Evolutionary conservation across 352 stramenopile species (phyloP).

Genomic region (Pythium phragmitis): DNA sequence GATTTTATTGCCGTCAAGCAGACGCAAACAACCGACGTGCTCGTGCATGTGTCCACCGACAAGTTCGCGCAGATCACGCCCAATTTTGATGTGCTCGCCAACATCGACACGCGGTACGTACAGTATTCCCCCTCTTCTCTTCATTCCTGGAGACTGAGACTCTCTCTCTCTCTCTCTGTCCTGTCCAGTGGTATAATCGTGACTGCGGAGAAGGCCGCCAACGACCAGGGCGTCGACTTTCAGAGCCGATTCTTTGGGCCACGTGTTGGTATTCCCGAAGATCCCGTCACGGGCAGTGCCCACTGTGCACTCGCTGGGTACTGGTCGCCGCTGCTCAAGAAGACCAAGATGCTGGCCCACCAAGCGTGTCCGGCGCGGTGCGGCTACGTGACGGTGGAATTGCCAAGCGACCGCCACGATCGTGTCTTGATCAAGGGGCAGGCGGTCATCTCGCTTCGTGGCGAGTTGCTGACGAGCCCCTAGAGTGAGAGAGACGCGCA

Average conservation of each 20-base stretch:
- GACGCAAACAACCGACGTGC: slow-evolving; percentile 21
- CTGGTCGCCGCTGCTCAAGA: slow-evolving; percentile 57
- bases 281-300: slow-evolving; percentile 92
- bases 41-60: slow-evolving; percentile 30
- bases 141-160: background rate
- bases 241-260: slow-evolving; percentile 89
- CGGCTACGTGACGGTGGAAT: slow-evolving; percentile 39
- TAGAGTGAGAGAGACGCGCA: background rate
- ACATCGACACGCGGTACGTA: slow-evolving; percentile 28
- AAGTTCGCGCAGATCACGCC: slow-evolving; percentile 23
- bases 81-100: slow-evolving; percentile 31
- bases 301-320: slow-evolving; percentile 89
- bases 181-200: slow-evolving; percentile 34
- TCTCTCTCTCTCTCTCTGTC: slow-evolving; percentile 4
- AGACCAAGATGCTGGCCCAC: slow-evolving; percentile 41
- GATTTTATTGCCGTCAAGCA: slow-evolving; percentile 26
- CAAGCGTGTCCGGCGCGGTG: slow-evolving; percentile 44
- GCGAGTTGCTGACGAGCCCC: slow-evolving; percentile 22
- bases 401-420: slow-evolving; percentile 28
- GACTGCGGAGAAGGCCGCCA: slow-evolving; percentile 27
- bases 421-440: slow-evolving; percentile 54
- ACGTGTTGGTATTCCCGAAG: slow-evolving; percentile 87
- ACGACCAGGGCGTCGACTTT: slow-evolving; percentile 37
- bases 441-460: slow-evolving; percentile 33
- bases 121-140: background rate